These are phyloP conservation scores for Sanghuangporus weigelae DNA, from an alignment of 1,284 basidiomycete species.

Conservation along the genomic window DNA sequence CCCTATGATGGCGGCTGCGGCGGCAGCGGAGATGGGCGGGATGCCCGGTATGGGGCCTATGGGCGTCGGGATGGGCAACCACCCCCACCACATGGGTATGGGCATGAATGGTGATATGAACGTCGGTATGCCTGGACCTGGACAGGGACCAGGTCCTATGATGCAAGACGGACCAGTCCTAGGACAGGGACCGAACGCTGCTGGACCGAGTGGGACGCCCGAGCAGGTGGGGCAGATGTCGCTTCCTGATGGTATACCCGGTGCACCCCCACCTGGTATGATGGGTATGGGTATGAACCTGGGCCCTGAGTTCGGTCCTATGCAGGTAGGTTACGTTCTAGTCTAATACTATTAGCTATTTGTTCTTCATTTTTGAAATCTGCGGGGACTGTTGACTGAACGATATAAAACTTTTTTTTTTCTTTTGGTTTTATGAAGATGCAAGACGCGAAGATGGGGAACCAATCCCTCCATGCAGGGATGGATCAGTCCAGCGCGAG, in stretches of 20 bases:
- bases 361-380: neutral
- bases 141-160: constrained; percentile 17
- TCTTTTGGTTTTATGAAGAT: neutral
- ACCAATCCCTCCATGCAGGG: constrained; percentile 21
- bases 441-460: constrained; percentile 29
- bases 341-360: neutral
- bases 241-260: constrained; percentile 18
- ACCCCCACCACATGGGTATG: constrained; percentile 36
- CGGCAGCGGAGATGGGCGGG: constrained; percentile 42
- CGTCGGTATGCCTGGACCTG: constrained; percentile 39
- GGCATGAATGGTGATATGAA: constrained; percentile 49
- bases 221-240: constrained; percentile 18
- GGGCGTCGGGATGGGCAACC: constrained; percentile 36
- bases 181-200: constrained; percentile 6
- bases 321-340: constrained; percentile 45
- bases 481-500: constrained; percentile 39
- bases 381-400: neutral
- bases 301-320: constrained; percentile 27
- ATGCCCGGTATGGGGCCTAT: constrained; percentile 29
- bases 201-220: constrained; percentile 10
- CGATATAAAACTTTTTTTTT: neutral
- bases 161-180: constrained; percentile 23
- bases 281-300: constrained; percentile 31
- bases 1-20: constrained; percentile 3
- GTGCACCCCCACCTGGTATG: constrained; percentile 20